Percentiles rank a stretch among this genome's conserved stretches.
Conservation (phyloP, 108 stramenopile genomes). For the Ochromonas danica region DNA sequence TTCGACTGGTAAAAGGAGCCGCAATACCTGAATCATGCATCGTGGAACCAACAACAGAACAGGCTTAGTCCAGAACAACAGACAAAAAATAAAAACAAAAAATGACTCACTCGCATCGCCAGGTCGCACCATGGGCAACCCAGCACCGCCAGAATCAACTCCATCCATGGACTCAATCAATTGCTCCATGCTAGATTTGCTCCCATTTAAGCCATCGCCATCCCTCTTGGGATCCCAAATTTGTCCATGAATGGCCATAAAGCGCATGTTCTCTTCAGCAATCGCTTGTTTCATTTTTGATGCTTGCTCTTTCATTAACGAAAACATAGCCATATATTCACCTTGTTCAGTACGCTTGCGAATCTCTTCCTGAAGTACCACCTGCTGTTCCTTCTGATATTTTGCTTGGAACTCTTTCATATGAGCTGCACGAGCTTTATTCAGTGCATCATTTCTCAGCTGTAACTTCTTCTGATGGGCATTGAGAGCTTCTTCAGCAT, state of each 20-base stretch:
- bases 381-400: conserved; percentile 36
- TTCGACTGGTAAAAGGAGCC: conserved; percentile 91
- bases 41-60: neutral
- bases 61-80: neutral
- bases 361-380: neutral
- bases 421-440: conserved; percentile 50
- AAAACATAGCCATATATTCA: conserved; percentile 7
- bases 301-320: conserved; percentile 22
- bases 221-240: conserved; percentile 9
- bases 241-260: conserved; percentile 23
- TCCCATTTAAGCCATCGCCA: neutral
- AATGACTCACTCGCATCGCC: conserved; percentile 72
- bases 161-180: conserved; percentile 16
- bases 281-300: neutral
- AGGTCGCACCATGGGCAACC: conserved; percentile 82
- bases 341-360: neutral
- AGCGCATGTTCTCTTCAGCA: neutral
- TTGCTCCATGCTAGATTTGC: neutral
- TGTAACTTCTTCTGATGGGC: conserved; percentile 49
- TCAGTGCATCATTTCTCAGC: conserved; percentile 65
- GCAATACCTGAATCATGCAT: conserved; percentile 62
- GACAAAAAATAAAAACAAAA: neutral
- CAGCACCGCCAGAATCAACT: conserved; percentile 50
- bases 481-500: conserved; percentile 35
- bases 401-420: conserved; percentile 32